Evolutionary conservation across 208 protist species (phyloP).

Genomic region (Leptomonas pyrrhocoris): DNA sequence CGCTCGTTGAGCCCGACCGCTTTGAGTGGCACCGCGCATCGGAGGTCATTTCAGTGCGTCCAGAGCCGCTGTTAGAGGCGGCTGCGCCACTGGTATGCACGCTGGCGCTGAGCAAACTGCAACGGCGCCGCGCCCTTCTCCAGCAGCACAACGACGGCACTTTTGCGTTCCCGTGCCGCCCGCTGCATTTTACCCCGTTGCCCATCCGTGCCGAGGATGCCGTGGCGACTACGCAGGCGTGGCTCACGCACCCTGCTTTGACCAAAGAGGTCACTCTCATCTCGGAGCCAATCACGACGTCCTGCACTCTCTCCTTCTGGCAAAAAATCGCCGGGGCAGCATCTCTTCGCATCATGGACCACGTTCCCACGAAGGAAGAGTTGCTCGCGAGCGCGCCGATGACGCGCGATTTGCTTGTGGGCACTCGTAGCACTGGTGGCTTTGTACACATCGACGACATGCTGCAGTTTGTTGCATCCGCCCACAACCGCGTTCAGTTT

Average conservation of each 20-base stretch:
- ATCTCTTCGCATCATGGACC: conserved; percentile 16
- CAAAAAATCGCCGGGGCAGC: conserved; percentile 10
- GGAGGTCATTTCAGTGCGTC: conserved; percentile 16
- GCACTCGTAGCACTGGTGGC: conserved; percentile 18
- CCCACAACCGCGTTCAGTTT: conserved; percentile 19
- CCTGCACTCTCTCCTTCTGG: conserved; percentile 53
- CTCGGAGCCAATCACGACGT: conserved; percentile 47
- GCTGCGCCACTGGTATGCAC: conserved; percentile 19
- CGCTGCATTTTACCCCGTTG: conserved; percentile 27
- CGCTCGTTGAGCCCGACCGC: conserved; percentile 19
- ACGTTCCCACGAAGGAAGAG: conserved; percentile 26
- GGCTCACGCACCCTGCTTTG: conserved; percentile 14
- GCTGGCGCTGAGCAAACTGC: conserved; percentile 9
- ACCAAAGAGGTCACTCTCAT: conserved; percentile 22
- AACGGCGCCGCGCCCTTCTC: conserved; percentile 18
- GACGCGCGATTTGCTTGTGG: conserved; percentile 13
- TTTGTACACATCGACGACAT: conserved; percentile 33
- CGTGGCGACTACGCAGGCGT: not conserved
- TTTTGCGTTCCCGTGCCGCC: conserved; percentile 21
- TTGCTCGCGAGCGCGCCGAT: not conserved
- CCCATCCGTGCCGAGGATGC: not conserved
- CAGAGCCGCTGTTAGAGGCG: conserved; percentile 9
- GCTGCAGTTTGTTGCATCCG: conserved; percentile 17
- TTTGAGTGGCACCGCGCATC: conserved; percentile 23
- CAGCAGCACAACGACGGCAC: conserved; percentile 12